Evolutionary conservation across 1,284 basidiomycete species (phyloP), one percentile per base, ranked within the genome.

Genomic region (Tilletia indica): DNA sequence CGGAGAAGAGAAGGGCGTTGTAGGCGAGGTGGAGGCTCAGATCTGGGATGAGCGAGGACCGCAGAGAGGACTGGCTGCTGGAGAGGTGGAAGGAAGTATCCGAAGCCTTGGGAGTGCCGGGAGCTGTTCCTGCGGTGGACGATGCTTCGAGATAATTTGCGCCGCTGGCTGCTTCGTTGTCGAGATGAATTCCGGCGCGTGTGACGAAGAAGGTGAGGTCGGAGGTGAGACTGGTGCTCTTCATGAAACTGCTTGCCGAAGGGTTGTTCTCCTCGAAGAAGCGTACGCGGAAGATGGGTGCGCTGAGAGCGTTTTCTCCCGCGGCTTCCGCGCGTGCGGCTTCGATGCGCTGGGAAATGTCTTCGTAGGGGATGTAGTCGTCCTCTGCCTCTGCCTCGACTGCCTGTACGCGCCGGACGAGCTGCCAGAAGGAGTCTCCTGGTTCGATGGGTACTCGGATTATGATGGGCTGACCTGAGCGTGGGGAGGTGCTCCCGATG

Each of bases 1-100:
- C 88, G 0, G 92, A 92, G 86, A 99, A 99, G 45, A 99, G 88
- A 31, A 99, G 88, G 38, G 96, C 95, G 87, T 99, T 98, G 89
- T 97, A 98, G 42, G 94, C 87, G 70, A 98, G 74, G 54, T 92
- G 90, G 51, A 99, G 89, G 12, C 92, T 90, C 69, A 97, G 89
- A n/a, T 77, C 75, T 34, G 82, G 80, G 8, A 78, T 11, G 90
- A 90, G 70, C 93, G 77, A 74, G 49, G 72, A 70, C 19, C 75
- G 73, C 68, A 78, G 75, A 1, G 69, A 14, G 5, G 49, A 54
- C 49, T 39, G 38, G 2, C 47, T 34, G 48, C 25, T 49, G 4
- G 38, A 38, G n/a, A 38, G 49, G 0, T 31, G 25, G 25, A 45
- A 45, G n/a, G 48, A n/a, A 11, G 21, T 34, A 21, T 68, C 25